Evolutionary conservation across 352 stramenopile genomes (phyloP), one percentile per base, ranked within the genome.

Genomic region (Phytophthora vignae): DNA sequence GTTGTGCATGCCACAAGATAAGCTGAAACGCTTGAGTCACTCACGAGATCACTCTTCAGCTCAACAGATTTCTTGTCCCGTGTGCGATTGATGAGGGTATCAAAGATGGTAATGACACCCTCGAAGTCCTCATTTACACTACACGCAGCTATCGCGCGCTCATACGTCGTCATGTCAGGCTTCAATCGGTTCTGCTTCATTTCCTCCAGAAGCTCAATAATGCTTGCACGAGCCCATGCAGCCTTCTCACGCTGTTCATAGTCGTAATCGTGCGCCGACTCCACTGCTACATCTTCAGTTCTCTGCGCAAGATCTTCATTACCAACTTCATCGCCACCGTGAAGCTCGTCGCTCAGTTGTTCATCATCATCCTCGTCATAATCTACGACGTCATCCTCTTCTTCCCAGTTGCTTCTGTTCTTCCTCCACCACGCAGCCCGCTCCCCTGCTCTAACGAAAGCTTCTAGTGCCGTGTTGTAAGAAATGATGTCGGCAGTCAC

Each of bases 381-480:
- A 58, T 69, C 59, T 14, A 64, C 36, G n/a, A 72, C 54, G 3
- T 53, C 60, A 50, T 69, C 38, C 9, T 79, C 68, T 7, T 67
- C 61, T 0, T 81, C 73, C 22, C 48, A 46, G 31, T 71, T 55
- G 1, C 33, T 48, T 44, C 56, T 57, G 1, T 79, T 75, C 22
- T 76, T 61, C 64, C 65, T 64, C 52, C 73, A 64, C 70, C 72
- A 64, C 55, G 67, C 38, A 46, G 64, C 66, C 33, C 63, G 64
- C 25, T 64, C 52, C 36, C 53, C 57, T 33, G 72, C 61, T 72
- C 62, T 74, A 21, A 83, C 69, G 44, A 92, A 84, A 46, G 84
- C 77, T 66, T 82, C 82, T 2, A 95, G 40, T 5, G 85, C 69
- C 17, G 74, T 85, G 49, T 93, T 90, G 64, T 85, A 95, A 15